phyloP scores from a whole-genome alignment of 2,329 filamentous ascomycete species.

The Venturia pyrina region DNA sequence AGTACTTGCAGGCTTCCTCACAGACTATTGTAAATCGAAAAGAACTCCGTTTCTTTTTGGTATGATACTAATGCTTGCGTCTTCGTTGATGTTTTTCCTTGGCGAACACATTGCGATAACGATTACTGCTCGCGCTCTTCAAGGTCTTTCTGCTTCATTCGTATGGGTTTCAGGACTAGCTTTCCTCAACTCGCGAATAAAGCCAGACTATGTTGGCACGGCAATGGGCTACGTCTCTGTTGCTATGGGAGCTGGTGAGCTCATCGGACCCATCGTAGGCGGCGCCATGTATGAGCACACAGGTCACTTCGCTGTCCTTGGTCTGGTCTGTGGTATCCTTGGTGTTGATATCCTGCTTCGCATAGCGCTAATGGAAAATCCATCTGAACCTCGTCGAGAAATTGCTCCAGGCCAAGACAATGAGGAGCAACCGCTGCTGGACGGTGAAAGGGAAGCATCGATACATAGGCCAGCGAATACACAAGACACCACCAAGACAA shows the following conservation, averaged over 20 bases:
- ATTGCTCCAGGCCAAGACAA: background rate
- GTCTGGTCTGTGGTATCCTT: background rate
- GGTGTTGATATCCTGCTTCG: slow-evolving; percentile 3
- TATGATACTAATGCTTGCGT: slow-evolving; percentile 1
- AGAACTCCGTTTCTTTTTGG: slow-evolving; percentile 5
- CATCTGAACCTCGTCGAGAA: background rate
- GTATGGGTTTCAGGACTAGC: slow-evolving; percentile 5
- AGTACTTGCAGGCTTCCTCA: slow-evolving; percentile 1
- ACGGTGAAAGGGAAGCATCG: background rate
- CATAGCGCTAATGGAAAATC: background rate
- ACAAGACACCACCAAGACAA: background rate
- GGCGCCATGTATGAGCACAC: slow-evolving; percentile 5
- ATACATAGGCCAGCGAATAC: background rate
- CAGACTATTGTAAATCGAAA: slow-evolving; percentile 1
- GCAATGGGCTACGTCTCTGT: background rate
- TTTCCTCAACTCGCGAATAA: background rate
- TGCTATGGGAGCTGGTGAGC: background rate
- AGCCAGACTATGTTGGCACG: background rate
- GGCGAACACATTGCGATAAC: background rate
- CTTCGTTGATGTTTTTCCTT: slow-evolving; percentile 5
- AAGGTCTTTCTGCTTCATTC: slow-evolving; percentile 3
- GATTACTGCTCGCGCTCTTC: background rate
- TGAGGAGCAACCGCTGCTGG: background rate
- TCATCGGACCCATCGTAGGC: slow-evolving; percentile 2
- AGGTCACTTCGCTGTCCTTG: slow-evolving; percentile 1